Evolutionary conservation across 2,329 filamentous ascomycete genomes (phyloP), one percentile per base, ranked within the genome.

Genomic region (Hortaea werneckii): DNA sequence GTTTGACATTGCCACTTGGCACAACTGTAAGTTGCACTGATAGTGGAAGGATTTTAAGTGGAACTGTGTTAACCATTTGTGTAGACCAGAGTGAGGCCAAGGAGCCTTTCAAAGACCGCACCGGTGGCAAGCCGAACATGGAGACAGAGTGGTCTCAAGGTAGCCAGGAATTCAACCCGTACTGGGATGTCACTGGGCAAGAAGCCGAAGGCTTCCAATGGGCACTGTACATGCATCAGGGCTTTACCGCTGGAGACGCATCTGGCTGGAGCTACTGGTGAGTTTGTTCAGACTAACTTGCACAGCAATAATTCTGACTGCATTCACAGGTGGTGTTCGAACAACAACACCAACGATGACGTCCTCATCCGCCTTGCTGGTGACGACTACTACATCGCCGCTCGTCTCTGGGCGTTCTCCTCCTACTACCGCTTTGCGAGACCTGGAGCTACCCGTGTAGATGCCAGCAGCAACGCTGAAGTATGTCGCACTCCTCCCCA

Each of bases 221-320:
- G 54, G 53, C 54, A 10, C 50, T 55, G 26, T 57, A 57, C 42
- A 53, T 57, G 53, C 53, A 57, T 44, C 51, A 55, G 37, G 54
- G 53, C 28, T 57, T 54, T 43, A 20, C 20, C 20, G 20, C 20
- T 20, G 20, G 20, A 20, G 20, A 20, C 20, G 20, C 20, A 20
- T 20, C 20, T 20, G 20, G 20, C 20, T 20, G 20, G 20, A 20
- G 20, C 20, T 20, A 20, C 20, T 20, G 20, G 20, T 20, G 20
- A 20, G 20, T 20, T 20, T 20, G 20, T 20, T 20, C 20, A 20
- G 20, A 20, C 20, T 20, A 2, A 4, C 20, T 20, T 20, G 20
- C 20, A 29, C 20, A 50, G 50, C 41, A 48, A 45, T 20, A 37
- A 39, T 45, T 12, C 43, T 7, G 47, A 47, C 5, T 46, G 43